Conservation (phyloP, 352 stramenopile genomes). For the Lagenidium giganteum region DNA sequence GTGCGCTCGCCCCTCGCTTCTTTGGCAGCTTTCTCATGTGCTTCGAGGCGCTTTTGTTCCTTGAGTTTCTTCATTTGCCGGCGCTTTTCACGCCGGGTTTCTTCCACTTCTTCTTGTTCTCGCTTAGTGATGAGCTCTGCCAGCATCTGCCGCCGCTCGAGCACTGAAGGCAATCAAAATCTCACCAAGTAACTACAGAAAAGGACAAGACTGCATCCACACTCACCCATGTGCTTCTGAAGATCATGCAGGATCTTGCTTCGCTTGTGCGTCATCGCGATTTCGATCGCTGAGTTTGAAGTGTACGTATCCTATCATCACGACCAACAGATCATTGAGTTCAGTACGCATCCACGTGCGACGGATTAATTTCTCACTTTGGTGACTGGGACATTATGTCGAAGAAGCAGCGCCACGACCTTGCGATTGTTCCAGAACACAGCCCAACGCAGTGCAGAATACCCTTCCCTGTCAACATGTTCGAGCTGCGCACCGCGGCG, state of each 20-base stretch:
- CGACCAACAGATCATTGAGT: not conserved
- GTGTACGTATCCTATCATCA: conserved; percentile 36
- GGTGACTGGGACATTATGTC: conserved; percentile 33
- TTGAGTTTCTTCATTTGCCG: conserved; percentile 11
- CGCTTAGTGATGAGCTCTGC: conserved; percentile 24
- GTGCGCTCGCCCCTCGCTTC: too few species aligned
- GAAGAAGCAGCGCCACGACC: conserved; percentile 33
- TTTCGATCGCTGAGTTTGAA: conserved; percentile 36
- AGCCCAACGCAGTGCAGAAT: conserved; percentile 48
- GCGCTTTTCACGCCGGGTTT: conserved; percentile 18
- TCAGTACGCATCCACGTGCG: not conserved
- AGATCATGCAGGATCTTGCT: conserved; percentile 32
- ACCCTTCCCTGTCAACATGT: conserved; percentile 31
- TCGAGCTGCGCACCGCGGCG: conserved; percentile 31
- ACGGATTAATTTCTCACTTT: conserved; percentile 13
- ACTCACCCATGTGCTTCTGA: conserved; percentile 35
- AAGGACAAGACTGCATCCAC: not conserved
- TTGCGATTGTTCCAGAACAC: conserved; percentile 25
- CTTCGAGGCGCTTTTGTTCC: conserved; percentile 3
- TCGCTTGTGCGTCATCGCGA: conserved; percentile 24
- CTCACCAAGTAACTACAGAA: not conserved
- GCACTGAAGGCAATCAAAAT: conserved; percentile 18
- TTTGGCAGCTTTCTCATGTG: not conserved
- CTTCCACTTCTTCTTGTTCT: conserved; percentile 26
- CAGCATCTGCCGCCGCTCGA: conserved; percentile 28